Evolutionary conservation across 345 rosid genomes (phyloP), one percentile per base, ranked within the genome.

Genomic region (Rhodomyrtus tomentosa): DNA sequence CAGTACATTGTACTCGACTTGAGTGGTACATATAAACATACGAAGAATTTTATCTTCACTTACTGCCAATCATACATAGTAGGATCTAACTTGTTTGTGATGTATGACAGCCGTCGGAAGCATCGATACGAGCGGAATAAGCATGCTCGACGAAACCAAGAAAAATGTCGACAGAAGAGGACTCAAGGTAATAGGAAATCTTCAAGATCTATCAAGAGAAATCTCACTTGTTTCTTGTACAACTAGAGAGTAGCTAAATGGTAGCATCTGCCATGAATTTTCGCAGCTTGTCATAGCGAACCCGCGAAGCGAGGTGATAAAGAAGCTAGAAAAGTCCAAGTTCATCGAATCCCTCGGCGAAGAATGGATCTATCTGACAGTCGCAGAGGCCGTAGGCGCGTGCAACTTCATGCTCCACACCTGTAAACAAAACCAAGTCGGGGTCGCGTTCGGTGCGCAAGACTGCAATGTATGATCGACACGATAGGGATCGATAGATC

Each of bases 121-220:
- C 90, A 96, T 97, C 27, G 99, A 97, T 86, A 95, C 99, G 11
- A 97, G 99, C 56, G 99, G 99, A 54, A 92, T 96, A 54, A 92
- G 96, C 89, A 93, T 95, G 99, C 91, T 97, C 52, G 96, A 94
- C 84, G 99, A 97, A 89, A 84, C 95, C 81, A 89, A 90, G 93
- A 95, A 92, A 89, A 81, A 54, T 21, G 86, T 82, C 20, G 95
- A 93, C 68, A 85, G 92, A 84, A 94, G 88, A 86, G 93, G 54
- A 32, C 91, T 96, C 59, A 88, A 96, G 98, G 99, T 97, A 91
- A 24, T 36, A 25, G n/a, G 50, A 83, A 49, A 55, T 55, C 42
- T 54, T 22, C 3, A 29, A 55, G 36, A 83, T 18, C 58, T 2
- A 36, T 18, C 32, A 3, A 55, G 27, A 24, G 27, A 38, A 18